Evolutionary conservation across 306 rosid species (phyloP).

Genomic region (Herpetospermum pedunculosum): DNA sequence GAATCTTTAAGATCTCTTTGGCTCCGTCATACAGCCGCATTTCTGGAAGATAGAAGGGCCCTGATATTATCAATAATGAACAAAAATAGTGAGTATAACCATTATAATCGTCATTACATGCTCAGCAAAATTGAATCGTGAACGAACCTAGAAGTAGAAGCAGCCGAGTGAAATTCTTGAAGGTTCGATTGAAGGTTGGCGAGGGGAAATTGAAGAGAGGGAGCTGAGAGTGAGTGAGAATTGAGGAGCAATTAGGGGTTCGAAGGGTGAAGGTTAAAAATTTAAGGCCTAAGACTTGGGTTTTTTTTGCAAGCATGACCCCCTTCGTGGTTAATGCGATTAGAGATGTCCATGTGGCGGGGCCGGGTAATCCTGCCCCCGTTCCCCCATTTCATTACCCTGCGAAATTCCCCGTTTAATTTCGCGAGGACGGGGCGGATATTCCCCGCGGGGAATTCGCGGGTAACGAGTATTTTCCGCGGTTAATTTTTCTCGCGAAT

Average conservation of each 20-base stretch:
- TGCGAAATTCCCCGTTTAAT: no score
- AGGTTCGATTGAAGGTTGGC: not conserved
- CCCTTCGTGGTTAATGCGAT: no score
- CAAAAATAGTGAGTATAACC: not conserved
- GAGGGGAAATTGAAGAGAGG: not conserved
- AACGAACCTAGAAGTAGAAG: not conserved
- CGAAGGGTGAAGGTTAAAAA: no score
- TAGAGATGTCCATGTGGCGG: no score
- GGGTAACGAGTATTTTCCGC: no score
- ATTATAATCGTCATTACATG: not conserved
- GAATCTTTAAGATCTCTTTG: constrained; percentile 63
- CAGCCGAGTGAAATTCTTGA: not conserved
- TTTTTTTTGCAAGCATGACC: no score
- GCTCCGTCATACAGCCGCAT: constrained; percentile 28
- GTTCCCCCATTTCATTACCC: no score
- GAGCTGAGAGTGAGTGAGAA: not conserved
- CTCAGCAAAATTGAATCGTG: not conserved
- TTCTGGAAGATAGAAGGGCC: not conserved
- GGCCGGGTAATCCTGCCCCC: no score
- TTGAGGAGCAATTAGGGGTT: not conserved
- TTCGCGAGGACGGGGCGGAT: no score
- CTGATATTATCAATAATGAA: not conserved
- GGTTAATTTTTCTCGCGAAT: no score
- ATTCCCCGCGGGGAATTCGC: no score
- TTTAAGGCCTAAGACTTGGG: no score